A percentile compares a stretch with the other conserved stretches of the same genome.
phyloP scores from a whole-genome alignment of 345 rosid species.

The Lepidium didymum region DNA sequence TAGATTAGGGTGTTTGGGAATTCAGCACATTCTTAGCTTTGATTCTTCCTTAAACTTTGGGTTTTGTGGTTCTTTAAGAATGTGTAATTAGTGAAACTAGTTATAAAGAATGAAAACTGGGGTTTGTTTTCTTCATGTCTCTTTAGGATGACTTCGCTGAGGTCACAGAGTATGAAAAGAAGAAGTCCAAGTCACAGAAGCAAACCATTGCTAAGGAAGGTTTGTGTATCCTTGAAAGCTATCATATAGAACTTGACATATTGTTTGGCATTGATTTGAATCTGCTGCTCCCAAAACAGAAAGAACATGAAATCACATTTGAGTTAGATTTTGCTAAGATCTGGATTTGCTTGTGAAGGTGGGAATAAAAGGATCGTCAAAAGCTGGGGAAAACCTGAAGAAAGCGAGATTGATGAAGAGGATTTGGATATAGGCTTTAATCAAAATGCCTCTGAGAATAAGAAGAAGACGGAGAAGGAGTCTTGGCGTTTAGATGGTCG shows the following conservation, averaged over 20 bases:
- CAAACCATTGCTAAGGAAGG: constrained; percentile 37
- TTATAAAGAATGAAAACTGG: constrained; percentile 1
- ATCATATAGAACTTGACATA: neutral
- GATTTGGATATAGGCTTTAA: constrained; percentile 18
- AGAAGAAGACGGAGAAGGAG: constrained; percentile 32
- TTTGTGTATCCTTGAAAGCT: constrained; percentile 19
- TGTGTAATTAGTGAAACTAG: neutral
- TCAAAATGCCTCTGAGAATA: constrained; percentile 21
- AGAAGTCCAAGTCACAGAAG: constrained; percentile 40
- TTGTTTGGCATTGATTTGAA: neutral
- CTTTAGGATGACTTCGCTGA: constrained; percentile 81
- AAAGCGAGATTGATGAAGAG: constrained; percentile 24
- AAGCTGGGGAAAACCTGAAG: constrained; percentile 25
- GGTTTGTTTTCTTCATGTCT: neutral
- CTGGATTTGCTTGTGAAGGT: constrained; percentile 37
- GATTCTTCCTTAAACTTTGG: neutral
- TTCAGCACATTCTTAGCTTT: neutral
- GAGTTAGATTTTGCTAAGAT: neutral
- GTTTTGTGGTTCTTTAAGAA: neutral
- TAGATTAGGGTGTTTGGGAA: neutral
- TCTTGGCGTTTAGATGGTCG: constrained; percentile 32
- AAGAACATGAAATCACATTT: neutral
- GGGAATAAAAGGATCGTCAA: constrained; percentile 26
- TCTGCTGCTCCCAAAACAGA: neutral
- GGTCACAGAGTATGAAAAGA: constrained; percentile 46